phyloP scores from a whole-genome alignment of 2,329 filamentous ascomycete species.

The Fusarium sp. region DNA sequence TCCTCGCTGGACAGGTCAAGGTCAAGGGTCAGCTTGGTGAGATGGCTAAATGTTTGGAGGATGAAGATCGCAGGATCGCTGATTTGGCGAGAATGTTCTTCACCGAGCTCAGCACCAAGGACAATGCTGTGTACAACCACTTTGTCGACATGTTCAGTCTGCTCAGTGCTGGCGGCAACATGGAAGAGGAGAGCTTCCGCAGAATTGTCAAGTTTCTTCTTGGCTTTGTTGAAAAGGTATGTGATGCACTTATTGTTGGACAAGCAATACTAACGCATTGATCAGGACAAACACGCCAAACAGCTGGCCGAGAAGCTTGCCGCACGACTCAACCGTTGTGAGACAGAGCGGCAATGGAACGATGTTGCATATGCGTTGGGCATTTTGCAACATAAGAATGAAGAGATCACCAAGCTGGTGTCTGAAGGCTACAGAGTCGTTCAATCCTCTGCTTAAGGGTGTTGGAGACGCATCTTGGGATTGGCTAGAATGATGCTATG shows the following conservation, averaged over 20 bases:
- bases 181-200: slow-evolving; percentile 87
- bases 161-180: slow-evolving; percentile 79
- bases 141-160: slow-evolving; percentile 99
- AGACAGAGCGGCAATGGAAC: slow-evolving; percentile 96
- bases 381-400: slow-evolving; percentile 90
- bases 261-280: slow-evolving; percentile 22
- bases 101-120: slow-evolving; percentile 94
- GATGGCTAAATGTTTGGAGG: slow-evolving; percentile 99
- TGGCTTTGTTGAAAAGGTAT: slow-evolving; percentile 96
- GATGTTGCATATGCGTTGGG: slow-evolving; percentile 94
- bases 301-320: slow-evolving; percentile 94
- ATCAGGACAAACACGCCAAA: slow-evolving; percentile 93
- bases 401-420: slow-evolving; percentile 83
- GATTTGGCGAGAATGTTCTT: slow-evolving; percentile 99
- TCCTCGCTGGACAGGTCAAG: slow-evolving; percentile 97
- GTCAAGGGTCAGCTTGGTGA: slow-evolving; percentile 98
- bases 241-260: slow-evolving; percentile 32
- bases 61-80: slow-evolving; percentile 92
- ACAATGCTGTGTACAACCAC: slow-evolving; percentile 99
- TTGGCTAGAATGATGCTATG: slow-evolving; percentile 37
- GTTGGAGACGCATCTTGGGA: slow-evolving; percentile 16
- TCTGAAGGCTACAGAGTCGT: slow-evolving; percentile 80
- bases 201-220: slow-evolving; percentile 92
- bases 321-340: slow-evolving; percentile 83
- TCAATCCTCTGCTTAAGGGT: slow-evolving; percentile 63